phyloP scores from a whole-genome alignment of 495 filamentous ascomycete species.

The Daldinia decipiens region DNA sequence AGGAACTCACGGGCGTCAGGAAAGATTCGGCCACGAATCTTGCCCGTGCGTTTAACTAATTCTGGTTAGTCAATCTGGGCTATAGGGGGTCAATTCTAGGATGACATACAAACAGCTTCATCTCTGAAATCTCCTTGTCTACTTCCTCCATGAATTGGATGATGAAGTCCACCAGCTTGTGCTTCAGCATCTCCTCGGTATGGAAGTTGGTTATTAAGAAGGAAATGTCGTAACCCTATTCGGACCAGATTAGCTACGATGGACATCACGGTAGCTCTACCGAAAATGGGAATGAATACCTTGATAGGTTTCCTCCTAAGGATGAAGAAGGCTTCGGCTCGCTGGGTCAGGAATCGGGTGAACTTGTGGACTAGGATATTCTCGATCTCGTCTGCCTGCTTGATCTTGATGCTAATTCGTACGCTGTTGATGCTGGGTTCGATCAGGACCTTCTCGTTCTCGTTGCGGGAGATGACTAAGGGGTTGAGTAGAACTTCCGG shows the following conservation, averaged over 20 bases:
- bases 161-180: slow-evolving; percentile 98
- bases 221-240: slow-evolving; percentile 95
- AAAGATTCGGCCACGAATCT: slow-evolving; percentile 99
- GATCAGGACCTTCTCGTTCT: slow-evolving; percentile 92
- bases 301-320: slow-evolving; percentile 93
- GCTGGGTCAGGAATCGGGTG: slow-evolving; percentile 92
- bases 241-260: slow-evolving; percentile 3
- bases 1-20: slow-evolving; percentile 82
- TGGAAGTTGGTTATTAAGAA: slow-evolving; percentile 99
- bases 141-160: slow-evolving; percentile 99
- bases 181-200: slow-evolving; percentile 97
- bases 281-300: slow-evolving; percentile 60
- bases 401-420: slow-evolving; percentile 95
- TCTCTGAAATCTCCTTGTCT: slow-evolving; percentile 99
- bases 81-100: background rate
- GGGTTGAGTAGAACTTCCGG: slow-evolving; percentile 97
- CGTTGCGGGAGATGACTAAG: slow-evolving; percentile 86
- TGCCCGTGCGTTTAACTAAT: slow-evolving; percentile 92
- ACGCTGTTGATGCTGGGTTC: slow-evolving; percentile 97
- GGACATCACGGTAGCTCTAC: background rate
- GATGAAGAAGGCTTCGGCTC: slow-evolving; percentile 98
- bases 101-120: slow-evolving; percentile 95
- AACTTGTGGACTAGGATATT: slow-evolving; percentile 98
- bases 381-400: slow-evolving; percentile 99
- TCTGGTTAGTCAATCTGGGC: slow-evolving; percentile 39